Evolutionary conservation across 768 basidiomycete species (phyloP).

Genomic region (Boletus subcaerulescens): DNA sequence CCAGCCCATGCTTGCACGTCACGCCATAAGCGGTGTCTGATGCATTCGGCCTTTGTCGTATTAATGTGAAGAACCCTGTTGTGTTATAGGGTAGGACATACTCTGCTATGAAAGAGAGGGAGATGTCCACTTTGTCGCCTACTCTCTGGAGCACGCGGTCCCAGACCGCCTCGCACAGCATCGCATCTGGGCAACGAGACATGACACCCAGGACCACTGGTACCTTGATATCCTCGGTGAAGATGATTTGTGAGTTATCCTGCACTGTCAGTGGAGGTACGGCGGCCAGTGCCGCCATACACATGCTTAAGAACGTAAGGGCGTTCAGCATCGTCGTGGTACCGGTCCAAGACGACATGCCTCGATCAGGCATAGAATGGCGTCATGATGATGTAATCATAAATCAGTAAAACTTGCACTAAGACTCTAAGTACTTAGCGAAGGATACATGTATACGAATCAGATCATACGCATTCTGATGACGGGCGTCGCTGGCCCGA

Average conservation of each 20-base stretch:
- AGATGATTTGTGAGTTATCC: conserved; percentile 8
- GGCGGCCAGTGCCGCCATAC: conserved; percentile 11
- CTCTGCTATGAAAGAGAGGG: conserved; percentile 73
- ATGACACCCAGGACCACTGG: conserved; percentile 58
- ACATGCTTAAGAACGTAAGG: conserved; percentile 18
- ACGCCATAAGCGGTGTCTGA: conserved; percentile 73
- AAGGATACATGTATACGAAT: conserved; percentile 12
- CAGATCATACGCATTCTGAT: conserved; percentile 11
- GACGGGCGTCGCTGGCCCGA: conserved; percentile 10
- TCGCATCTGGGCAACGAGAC: conserved; percentile 79
- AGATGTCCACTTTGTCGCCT: conserved; percentile 61
- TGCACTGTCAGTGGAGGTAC: conserved; percentile 21
- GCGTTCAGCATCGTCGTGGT: conserved; percentile 23
- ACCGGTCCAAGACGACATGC: conserved; percentile 1
- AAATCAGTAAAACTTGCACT: neutral
- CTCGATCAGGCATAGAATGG: conserved; percentile 9
- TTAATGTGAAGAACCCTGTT: conserved; percentile 10
- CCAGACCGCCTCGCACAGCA: conserved; percentile 76
- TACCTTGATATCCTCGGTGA: conserved; percentile 38
- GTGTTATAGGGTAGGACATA: conserved; percentile 36
- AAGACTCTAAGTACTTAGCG: neutral
- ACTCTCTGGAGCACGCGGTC: conserved; percentile 66
- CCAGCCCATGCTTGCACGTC: conserved; percentile 72
- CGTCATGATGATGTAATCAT: conserved; percentile 30
- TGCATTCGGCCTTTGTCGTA: conserved; percentile 49